Evolutionary conservation across 345 rosid species (phyloP).

Genomic region (Gossypium arboreum): DNA sequence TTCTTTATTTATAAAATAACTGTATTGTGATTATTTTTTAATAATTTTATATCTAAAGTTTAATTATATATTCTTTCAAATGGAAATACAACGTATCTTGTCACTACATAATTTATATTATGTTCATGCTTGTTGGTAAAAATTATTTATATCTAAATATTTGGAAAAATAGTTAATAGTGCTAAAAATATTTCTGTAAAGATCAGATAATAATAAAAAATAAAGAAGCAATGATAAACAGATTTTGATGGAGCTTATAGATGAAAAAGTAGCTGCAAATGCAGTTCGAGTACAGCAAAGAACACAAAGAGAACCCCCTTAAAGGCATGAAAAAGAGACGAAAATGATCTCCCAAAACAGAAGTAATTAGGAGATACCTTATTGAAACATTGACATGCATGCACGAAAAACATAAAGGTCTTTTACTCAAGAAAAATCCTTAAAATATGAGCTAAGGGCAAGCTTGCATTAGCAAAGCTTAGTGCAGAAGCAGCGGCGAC

Average conservation of each 20-base stretch:
- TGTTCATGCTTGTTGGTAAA: no score
- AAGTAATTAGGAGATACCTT: background rate
- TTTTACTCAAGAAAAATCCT: background rate
- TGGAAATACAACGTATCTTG: no score
- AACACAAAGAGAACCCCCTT: background rate
- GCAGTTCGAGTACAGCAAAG: background rate
- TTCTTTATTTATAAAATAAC: no score
- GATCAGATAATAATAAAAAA: no score
- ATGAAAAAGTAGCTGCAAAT: background rate
- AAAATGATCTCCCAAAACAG: background rate
- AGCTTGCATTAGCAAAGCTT: conserved; percentile 15
- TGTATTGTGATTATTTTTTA: no score
- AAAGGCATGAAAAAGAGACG: background rate
- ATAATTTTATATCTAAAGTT: no score
- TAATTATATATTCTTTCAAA: no score
- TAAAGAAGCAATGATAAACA: background rate
- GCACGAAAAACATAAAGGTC: background rate
- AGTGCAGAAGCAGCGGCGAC: conserved; percentile 33
- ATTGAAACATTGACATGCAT: background rate
- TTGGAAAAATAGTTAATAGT: no score
- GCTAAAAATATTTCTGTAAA: no score
- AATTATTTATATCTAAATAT: no score
- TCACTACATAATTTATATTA: no score
- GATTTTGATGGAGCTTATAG: background rate
- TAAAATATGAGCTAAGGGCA: no score